Conservation (phyloP, 768 basidiomycete genomes). For the Russula sp. region DNA sequence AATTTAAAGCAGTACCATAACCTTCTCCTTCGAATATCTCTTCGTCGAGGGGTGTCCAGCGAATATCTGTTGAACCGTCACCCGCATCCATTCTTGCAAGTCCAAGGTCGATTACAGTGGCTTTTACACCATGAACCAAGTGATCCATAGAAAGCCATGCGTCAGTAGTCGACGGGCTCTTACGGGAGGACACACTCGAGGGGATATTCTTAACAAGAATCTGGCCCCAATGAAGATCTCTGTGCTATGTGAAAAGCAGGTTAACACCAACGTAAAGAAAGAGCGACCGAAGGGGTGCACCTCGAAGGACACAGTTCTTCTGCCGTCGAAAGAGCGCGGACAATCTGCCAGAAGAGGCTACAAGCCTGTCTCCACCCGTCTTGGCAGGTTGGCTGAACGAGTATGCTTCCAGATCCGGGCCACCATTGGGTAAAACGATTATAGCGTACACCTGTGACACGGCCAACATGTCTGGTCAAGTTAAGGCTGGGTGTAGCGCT, state of each 20-base stretch:
- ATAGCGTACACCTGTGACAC: slow-evolving; percentile 82
- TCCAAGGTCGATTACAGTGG: slow-evolving; percentile 93
- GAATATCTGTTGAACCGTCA: slow-evolving; percentile 43
- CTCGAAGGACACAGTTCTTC: slow-evolving; percentile 86
- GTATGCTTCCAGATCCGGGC: slow-evolving; percentile 86
- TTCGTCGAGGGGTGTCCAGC: slow-evolving; percentile 82
- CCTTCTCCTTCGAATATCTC: slow-evolving; percentile 93
- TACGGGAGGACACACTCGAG: slow-evolving; percentile 31
- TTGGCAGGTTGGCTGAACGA: slow-evolving; percentile 56
- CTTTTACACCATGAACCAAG: slow-evolving; percentile 59
- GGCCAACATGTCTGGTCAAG: slow-evolving; percentile 61
- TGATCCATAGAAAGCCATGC: slow-evolving; percentile 60
- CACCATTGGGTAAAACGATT: slow-evolving; percentile 87
- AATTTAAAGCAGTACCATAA: slow-evolving; percentile 33
- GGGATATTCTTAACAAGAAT: slow-evolving; percentile 71
- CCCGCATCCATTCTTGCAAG: slow-evolving; percentile 77
- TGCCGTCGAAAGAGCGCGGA: slow-evolving; percentile 69
- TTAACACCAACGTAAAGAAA: slow-evolving; percentile 2
- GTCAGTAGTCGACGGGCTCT: slow-evolving; percentile 24
- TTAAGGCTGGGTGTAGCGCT: neutral
- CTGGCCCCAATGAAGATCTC: slow-evolving; percentile 98
- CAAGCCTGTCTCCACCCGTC: slow-evolving; percentile 83
- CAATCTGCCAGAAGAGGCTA: slow-evolving; percentile 89
- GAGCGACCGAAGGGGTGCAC: slow-evolving; percentile 43
- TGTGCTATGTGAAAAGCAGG: slow-evolving; percentile 58